Evolutionary conservation across 768 basidiomycete genomes (phyloP).

Genomic region (Scleroderma citrinum): DNA sequence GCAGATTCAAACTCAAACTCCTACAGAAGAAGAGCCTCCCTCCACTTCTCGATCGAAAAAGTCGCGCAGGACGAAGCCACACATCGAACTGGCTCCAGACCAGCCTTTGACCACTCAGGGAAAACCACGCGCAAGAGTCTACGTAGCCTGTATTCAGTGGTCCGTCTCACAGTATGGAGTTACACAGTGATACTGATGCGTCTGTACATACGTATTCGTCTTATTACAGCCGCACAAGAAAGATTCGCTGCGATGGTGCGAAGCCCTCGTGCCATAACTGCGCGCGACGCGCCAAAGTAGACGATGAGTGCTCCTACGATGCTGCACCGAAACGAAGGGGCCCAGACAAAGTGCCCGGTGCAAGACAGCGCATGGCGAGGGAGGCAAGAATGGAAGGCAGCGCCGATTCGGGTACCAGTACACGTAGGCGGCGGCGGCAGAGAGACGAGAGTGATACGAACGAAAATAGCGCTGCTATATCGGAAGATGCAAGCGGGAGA

Average conservation of each 20-base stretch:
- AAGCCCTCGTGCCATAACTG: slow-evolving; percentile 77
- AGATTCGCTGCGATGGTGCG: slow-evolving; percentile 79
- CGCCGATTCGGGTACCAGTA: slow-evolving; percentile 12
- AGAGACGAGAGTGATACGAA: neutral
- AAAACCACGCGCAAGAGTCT: slow-evolving; percentile 69
- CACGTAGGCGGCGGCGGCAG: neutral
- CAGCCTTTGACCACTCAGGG: slow-evolving; percentile 81
- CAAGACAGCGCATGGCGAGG: slow-evolving; percentile 56
- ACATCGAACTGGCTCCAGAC: slow-evolving; percentile 63
- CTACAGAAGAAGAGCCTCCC: neutral
- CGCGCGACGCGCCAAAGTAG: slow-evolving; percentile 40
- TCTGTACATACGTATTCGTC: slow-evolving; percentile 4
- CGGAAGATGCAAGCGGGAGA: slow-evolving; percentile 2
- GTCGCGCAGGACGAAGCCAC: slow-evolving; percentile 47
- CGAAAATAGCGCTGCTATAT: slow-evolving; percentile 1
- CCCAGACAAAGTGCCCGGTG: slow-evolving; percentile 75
- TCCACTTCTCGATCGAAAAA: slow-evolving; percentile 24
- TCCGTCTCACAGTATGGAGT: slow-evolving; percentile 23
- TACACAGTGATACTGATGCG: neutral
- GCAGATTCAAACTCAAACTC: neutral
- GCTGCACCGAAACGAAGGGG: slow-evolving; percentile 70
- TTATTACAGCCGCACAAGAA: slow-evolving; percentile 57
- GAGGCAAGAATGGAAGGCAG: slow-evolving; percentile 34
- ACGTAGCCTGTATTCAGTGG: slow-evolving; percentile 78
- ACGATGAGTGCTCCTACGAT: slow-evolving; percentile 60